Evolutionary conservation across 1,139 yeast genomes (phyloP).

Genomic region (Entelexis paramagnoliae): DNA sequence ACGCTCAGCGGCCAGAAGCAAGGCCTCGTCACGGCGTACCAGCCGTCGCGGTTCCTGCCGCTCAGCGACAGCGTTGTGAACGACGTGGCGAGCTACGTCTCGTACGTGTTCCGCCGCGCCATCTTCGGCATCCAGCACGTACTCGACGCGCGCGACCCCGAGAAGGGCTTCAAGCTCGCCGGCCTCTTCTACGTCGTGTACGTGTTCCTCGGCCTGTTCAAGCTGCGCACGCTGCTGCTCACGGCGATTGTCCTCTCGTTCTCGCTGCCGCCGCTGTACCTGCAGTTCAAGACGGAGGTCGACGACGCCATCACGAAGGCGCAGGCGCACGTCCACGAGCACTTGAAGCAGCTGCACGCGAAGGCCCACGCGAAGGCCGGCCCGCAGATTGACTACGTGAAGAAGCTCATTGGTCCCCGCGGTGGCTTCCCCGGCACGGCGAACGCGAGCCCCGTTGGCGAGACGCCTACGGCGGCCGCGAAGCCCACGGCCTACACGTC

Average conservation of each 20-base stretch:
- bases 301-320: slow-evolving; percentile 59
- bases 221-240: slow-evolving; percentile 58
- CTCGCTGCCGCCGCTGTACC: slow-evolving; percentile 66
- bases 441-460: slow-evolving; percentile 19
- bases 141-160: slow-evolving; percentile 55
- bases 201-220: slow-evolving; percentile 65
- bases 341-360: slow-evolving; percentile 45
- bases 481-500: slow-evolving; percentile 27
- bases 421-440: slow-evolving; percentile 30
- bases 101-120: slow-evolving; percentile 28
- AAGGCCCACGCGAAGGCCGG: slow-evolving; percentile 40
- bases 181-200: slow-evolving; percentile 58
- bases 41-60: slow-evolving; percentile 31
- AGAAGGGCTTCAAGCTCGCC: slow-evolving; percentile 57
- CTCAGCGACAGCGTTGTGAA: slow-evolving; percentile 29
- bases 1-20: slow-evolving; percentile 28
- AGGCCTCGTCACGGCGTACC: slow-evolving; percentile 30
- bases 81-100: slow-evolving; percentile 28
- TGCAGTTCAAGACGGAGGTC: slow-evolving; percentile 65
- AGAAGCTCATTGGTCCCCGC: slow-evolving; percentile 37
- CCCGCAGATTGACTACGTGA: slow-evolving; percentile 35
- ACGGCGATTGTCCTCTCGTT: slow-evolving; percentile 53
- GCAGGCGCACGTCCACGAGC: slow-evolving; percentile 47
- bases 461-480: slow-evolving; percentile 25
- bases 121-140: slow-evolving; percentile 44